Conservation (phyloP, 495 filamentous ascomycete species). For the Penicillium lagena region DNA sequence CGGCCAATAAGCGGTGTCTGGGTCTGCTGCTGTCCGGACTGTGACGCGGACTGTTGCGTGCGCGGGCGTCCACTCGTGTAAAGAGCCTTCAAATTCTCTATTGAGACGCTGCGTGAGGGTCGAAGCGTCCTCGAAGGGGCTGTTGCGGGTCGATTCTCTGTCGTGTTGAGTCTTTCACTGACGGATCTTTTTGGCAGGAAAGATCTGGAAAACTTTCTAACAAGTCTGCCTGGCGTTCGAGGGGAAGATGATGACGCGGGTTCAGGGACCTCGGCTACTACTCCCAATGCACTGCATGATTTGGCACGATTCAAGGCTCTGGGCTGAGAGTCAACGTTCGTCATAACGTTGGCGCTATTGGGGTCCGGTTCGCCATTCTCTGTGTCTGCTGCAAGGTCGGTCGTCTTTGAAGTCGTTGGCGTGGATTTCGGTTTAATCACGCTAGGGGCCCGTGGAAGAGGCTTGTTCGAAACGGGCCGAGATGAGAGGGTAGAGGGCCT, state of each 20-base stretch:
- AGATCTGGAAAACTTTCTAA: conserved; percentile 23
- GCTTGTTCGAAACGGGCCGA: conserved; percentile 18
- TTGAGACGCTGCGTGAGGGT: conserved; percentile 18
- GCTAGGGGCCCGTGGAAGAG: conserved; percentile 26
- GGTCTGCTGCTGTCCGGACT: conserved; percentile 5
- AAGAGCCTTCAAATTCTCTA: conserved; percentile 21
- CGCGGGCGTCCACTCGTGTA: conserved; percentile 13
- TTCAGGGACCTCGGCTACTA: conserved; percentile 1
- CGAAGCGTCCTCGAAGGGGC: conserved; percentile 20
- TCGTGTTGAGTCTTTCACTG: conserved; percentile 10
- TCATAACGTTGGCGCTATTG: not conserved
- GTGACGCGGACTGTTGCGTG: conserved; percentile 8
- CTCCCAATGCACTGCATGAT: conserved; percentile 18
- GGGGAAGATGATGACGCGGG: conserved; percentile 9
- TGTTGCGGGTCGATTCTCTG: conserved; percentile 17
- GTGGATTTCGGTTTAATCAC: not conserved
- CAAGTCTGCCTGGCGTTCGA: conserved; percentile 15
- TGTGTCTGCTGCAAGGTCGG: conserved; percentile 4
- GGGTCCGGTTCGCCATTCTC: conserved; percentile 12
- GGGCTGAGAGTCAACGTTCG: conserved; percentile 4
- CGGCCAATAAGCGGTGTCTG: conserved; percentile 6
- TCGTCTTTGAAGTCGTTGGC: conserved; percentile 4
- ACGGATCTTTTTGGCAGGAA: conserved; percentile 19
- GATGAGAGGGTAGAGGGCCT: not conserved
- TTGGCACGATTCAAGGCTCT: conserved; percentile 11